These are phyloP conservation scores for Calonectria crousiana DNA, from an alignment of 2,329 filamentous ascomycete genomes.

Conservation along the genomic window DNA sequence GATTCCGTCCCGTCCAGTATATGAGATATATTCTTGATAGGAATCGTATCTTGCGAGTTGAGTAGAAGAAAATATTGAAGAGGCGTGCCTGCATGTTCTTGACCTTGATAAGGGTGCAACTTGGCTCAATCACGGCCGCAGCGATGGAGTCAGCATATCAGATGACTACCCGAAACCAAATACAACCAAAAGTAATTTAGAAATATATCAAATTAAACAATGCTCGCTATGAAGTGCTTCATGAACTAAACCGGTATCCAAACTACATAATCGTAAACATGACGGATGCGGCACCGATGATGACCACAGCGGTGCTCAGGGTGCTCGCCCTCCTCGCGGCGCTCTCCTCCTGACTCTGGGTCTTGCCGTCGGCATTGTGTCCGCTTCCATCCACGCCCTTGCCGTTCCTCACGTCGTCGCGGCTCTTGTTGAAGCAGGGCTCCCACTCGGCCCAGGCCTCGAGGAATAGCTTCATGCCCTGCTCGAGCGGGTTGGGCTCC, in stretches of 20 bases:
- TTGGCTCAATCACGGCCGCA: background rate
- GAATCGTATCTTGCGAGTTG: too few relatives aligned
- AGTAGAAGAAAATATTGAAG: too few relatives aligned
- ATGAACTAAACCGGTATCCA: background rate
- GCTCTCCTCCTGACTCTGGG: background rate
- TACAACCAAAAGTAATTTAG: background rate
- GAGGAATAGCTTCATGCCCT: constrained; percentile 32
- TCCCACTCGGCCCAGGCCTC: constrained; percentile 30
- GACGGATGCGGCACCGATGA: background rate
- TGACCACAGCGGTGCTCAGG: background rate
- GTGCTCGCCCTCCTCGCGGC: background rate
- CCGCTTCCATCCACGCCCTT: constrained; percentile 2
- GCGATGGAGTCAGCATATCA: background rate
- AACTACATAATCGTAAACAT: background rate
- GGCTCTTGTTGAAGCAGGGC: constrained; percentile 36
- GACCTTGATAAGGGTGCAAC: too few relatives aligned
- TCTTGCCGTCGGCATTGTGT: background rate
- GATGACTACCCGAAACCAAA: background rate
- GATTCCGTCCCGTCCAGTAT: too few relatives aligned
- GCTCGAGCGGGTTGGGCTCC: constrained; percentile 15
- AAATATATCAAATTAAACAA: background rate
- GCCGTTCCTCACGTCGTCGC: constrained; percentile 27
- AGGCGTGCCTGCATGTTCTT: too few relatives aligned
- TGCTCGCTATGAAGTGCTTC: background rate
- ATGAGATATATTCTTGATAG: too few relatives aligned